A percentile compares a stretch with the other conserved stretches of the same genome.
These are phyloP conservation scores for Lactifluus piperatus DNA, from an alignment of 768 basidiomycete species.

Conservation along the genomic window DNA sequence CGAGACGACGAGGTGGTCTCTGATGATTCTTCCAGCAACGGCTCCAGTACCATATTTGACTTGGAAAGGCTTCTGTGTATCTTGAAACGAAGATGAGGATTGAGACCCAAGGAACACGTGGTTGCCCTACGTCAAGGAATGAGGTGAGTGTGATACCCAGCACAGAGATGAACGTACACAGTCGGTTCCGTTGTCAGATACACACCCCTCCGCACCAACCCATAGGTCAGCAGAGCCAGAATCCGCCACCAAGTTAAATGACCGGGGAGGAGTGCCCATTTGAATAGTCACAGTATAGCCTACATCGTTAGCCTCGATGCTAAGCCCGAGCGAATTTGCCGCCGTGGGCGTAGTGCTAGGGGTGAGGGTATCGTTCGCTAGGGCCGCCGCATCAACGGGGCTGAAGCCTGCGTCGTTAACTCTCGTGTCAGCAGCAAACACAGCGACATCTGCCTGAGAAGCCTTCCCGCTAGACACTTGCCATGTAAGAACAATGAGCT, in stretches of 20 bases:
- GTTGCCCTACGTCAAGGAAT: slow-evolving; percentile 36
- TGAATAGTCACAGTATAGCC: slow-evolving; percentile 41
- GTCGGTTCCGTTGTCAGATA: slow-evolving; percentile 26
- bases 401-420: slow-evolving; percentile 27
- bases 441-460: slow-evolving; percentile 10
- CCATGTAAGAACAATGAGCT: background rate
- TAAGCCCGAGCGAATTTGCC: slow-evolving; percentile 52
- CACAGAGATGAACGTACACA: slow-evolving; percentile 30
- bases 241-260: slow-evolving; percentile 39
- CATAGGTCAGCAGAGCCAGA: slow-evolving; percentile 40
- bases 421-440: slow-evolving; percentile 17
- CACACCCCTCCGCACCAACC: slow-evolving; percentile 32
- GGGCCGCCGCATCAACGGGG: slow-evolving; percentile 31
- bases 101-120: slow-evolving; percentile 58
- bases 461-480: background rate
- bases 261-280: slow-evolving; percentile 36
- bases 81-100: slow-evolving; percentile 54
- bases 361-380: slow-evolving; percentile 33
- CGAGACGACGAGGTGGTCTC: slow-evolving; percentile 55
- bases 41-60: slow-evolving; percentile 64
- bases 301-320: slow-evolving; percentile 55
- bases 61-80: slow-evolving; percentile 41
- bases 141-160: background rate
- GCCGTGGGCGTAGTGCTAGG: slow-evolving; percentile 34
- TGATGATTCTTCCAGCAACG: slow-evolving; percentile 55